A percentile compares a stretch with the other conserved stretches of the same genome.
These are phyloP conservation scores for Agastache rugosa DNA, from an alignment of 257 asterid species.

Conservation along the genomic window DNA sequence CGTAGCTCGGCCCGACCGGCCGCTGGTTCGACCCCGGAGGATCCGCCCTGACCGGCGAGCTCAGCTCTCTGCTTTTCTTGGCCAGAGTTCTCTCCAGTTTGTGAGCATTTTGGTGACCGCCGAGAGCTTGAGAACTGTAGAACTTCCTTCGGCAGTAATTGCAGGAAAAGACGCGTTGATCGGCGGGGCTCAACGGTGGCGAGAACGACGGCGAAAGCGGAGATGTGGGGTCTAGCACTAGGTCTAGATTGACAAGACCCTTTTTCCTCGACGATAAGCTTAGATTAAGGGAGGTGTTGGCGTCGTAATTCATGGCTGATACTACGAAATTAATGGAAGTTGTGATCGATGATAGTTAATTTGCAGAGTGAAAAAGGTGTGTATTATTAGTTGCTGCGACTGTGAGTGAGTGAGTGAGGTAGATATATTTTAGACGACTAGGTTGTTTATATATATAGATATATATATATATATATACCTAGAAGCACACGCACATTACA, in stretches of 20 bases:
- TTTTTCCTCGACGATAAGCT: constrained; percentile 45
- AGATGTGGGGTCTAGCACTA: constrained; percentile 48
- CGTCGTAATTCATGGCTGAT: constrained; percentile 51
- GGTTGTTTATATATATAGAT: constrained; percentile 33
- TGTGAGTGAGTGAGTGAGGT: constrained; percentile 18
- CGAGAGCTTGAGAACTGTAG: constrained; percentile 87
- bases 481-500: constrained; percentile 25
- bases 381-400: not conserved
- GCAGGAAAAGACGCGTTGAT: constrained; percentile 77
- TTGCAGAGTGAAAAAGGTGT: not conserved
- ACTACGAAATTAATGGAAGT: not conserved
- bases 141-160: constrained; percentile 77
- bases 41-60: constrained; percentile 40
- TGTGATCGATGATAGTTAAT: too few relatives aligned
- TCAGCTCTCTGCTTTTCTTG: constrained; percentile 71
- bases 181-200: constrained; percentile 46
- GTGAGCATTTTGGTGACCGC: constrained; percentile 97
- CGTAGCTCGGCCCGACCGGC: constrained; percentile 4
- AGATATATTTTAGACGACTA: constrained; percentile 14
- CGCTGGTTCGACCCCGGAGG: constrained; percentile 29
- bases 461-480: too few relatives aligned
- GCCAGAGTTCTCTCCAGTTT: constrained; percentile 84
- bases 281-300: constrained; percentile 60
- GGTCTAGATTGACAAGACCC: constrained; percentile 43
- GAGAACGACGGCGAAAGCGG: constrained; percentile 38